A percentile compares a stretch with the other conserved stretches of the same genome.
Conservation (phyloP, 495 filamentous ascomycete genomes). For the Talaromyces liani region DNA sequence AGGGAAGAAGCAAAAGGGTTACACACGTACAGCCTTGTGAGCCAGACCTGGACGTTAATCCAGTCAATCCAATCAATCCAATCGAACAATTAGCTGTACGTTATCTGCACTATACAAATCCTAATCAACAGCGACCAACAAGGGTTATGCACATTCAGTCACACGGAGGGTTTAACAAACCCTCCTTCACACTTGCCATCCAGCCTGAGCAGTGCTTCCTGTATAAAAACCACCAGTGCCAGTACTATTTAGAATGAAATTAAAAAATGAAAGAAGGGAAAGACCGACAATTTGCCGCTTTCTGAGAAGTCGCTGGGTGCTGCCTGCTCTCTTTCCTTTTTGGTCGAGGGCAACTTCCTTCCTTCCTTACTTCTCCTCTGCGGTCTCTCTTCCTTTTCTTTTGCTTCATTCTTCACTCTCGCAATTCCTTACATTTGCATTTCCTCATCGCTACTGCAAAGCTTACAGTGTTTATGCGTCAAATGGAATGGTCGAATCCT, state of each 20-base stretch:
- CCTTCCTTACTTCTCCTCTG: background rate
- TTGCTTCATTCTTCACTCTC: background rate
- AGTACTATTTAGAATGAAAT: background rate
- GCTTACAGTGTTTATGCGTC: background rate
- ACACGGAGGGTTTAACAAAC: background rate
- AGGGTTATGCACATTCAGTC: background rate
- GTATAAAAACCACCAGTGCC: background rate
- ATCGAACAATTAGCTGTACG: background rate
- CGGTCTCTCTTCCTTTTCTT: background rate
- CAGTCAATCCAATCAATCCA: background rate
- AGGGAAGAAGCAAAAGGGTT: background rate
- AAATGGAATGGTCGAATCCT: background rate
- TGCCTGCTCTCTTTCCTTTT: background rate
- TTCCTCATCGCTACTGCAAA: background rate
- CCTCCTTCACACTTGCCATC: background rate
- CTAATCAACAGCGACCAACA: background rate
- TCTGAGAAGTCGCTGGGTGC: background rate
- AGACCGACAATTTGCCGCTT: background rate
- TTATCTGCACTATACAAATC: background rate
- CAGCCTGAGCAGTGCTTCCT: background rate
- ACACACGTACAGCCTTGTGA: background rate
- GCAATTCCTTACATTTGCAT: background rate
- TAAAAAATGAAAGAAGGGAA: background rate
- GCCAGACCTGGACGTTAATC: background rate
- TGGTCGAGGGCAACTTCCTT: background rate